Evolutionary conservation across 495 filamentous ascomycete genomes (phyloP).

Genomic region (Annulohypoxylon stygium): DNA sequence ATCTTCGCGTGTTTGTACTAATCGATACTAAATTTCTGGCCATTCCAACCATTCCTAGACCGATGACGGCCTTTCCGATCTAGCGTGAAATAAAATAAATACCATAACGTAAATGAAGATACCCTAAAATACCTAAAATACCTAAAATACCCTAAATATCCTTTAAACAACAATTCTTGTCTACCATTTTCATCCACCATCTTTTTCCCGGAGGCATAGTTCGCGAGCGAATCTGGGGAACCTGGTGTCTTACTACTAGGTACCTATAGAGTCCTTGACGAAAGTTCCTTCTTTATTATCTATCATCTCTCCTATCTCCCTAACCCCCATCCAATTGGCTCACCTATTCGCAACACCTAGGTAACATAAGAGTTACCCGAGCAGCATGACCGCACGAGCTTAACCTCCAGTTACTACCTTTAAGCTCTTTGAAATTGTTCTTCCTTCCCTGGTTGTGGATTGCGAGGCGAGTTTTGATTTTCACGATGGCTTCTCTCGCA

Average conservation of each 20-base stretch:
- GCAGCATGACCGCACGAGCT: constrained; percentile 39
- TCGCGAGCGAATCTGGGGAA: not conserved
- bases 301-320: not conserved
- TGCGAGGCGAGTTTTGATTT: not conserved
- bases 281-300: not conserved
- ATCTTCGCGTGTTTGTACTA: constrained; percentile 34
- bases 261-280: not conserved
- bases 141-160: no score
- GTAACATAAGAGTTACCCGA: constrained; percentile 16
- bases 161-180: not conserved
- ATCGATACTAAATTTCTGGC: constrained; percentile 1
- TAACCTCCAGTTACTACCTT: not conserved
- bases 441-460: constrained; percentile 10
- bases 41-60: constrained; percentile 27
- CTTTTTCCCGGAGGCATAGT: not conserved
- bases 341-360: not conserved
- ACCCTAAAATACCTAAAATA: not conserved
- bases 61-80: constrained; percentile 41
- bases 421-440: not conserved
- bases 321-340: constrained; percentile 5
- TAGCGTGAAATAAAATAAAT: constrained; percentile 16
- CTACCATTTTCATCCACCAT: not conserved
- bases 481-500: constrained; percentile 43
- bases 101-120: constrained; percentile 9
- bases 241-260: not conserved